A percentile compares a stretch with the other conserved stretches of the same genome.
Conservation (phyloP, 2,329 filamentous ascomycete species). For the Diaporthe longicolla region DNA sequence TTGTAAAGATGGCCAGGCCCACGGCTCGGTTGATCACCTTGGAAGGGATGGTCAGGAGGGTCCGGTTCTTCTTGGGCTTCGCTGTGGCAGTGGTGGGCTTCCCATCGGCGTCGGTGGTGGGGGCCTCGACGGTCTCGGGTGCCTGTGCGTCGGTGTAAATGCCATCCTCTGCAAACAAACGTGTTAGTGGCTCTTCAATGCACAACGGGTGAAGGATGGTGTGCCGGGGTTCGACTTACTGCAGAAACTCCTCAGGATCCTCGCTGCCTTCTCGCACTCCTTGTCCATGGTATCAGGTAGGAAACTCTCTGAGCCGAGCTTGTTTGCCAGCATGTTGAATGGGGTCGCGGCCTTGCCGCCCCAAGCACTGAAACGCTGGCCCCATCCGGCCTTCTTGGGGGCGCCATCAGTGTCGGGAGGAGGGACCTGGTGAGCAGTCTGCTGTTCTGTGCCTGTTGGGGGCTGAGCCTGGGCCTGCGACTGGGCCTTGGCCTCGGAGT, state of each 20-base stretch:
- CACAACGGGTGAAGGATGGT: neutral
- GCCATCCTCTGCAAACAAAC: slow-evolving; percentile 61
- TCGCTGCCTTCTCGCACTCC: slow-evolving; percentile 90
- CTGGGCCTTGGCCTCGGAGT: neutral
- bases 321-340: slow-evolving; percentile 86
- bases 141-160: slow-evolving; percentile 59
- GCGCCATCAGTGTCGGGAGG: slow-evolving; percentile 39
- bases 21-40: slow-evolving; percentile 76
- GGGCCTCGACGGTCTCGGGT: slow-evolving; percentile 45
- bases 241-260: slow-evolving; percentile 88
- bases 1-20: slow-evolving; percentile 81
- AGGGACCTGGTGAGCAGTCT: slow-evolving; percentile 38
- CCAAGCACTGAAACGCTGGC: slow-evolving; percentile 51
- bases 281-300: slow-evolving; percentile 89
- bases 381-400: slow-evolving; percentile 44
- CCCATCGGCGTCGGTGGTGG: slow-evolving; percentile 45
- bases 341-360: slow-evolving; percentile 73
- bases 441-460: neutral
- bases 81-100: slow-evolving; percentile 48
- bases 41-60: slow-evolving; percentile 67
- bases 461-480: neutral
- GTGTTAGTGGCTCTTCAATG: slow-evolving; percentile 43
- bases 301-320: slow-evolving; percentile 86
- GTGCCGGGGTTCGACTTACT: slow-evolving; percentile 64
- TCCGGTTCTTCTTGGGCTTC: slow-evolving; percentile 60